Percentiles rank a stretch among this genome's conserved stretches.
These are phyloP conservation scores for Cordyceps cicadae DNA, from an alignment of 2,329 filamentous ascomycete genomes.

Conservation along the genomic window DNA sequence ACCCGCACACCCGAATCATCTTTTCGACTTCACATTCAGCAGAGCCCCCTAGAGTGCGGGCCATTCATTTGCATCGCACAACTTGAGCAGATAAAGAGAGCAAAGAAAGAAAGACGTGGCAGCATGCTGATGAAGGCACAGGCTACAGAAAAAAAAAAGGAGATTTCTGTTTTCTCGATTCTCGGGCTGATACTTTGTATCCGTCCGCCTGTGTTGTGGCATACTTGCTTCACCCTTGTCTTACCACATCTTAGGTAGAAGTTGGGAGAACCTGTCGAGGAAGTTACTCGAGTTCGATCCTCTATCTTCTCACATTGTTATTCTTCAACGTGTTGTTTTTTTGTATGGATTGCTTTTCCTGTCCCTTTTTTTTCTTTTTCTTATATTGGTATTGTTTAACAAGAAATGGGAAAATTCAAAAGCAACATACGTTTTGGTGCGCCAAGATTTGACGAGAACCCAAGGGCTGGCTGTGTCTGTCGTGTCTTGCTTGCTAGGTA, in stretches of 20 bases:
- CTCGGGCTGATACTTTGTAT: neutral
- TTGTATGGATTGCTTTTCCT: neutral
- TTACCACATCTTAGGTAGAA: neutral
- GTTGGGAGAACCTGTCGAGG: neutral
- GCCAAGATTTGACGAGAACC: too few species aligned
- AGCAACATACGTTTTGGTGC: too few species aligned
- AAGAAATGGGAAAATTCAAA: neutral
- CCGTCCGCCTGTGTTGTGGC: neutral
- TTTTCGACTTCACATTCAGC: neutral
- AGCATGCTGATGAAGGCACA: neutral
- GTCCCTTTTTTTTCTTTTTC: neutral
- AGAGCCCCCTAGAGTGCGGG: neutral
- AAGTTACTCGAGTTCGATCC: neutral
- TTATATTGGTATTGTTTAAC: slow-evolving; percentile 10
- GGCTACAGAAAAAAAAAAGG: neutral
- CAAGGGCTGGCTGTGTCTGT: too few species aligned
- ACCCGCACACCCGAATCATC: neutral
- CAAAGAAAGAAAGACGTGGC: neutral
- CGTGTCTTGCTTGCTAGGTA: too few species aligned
- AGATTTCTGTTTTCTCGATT: neutral
- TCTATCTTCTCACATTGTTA: neutral
- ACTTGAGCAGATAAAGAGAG: neutral
- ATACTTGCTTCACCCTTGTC: neutral
- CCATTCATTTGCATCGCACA: neutral
- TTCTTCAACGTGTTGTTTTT: neutral